These are phyloP conservation scores for Ophiocordyceps sinensis DNA, from an alignment of 2,329 filamentous ascomycete genomes.

Conservation along the genomic window DNA sequence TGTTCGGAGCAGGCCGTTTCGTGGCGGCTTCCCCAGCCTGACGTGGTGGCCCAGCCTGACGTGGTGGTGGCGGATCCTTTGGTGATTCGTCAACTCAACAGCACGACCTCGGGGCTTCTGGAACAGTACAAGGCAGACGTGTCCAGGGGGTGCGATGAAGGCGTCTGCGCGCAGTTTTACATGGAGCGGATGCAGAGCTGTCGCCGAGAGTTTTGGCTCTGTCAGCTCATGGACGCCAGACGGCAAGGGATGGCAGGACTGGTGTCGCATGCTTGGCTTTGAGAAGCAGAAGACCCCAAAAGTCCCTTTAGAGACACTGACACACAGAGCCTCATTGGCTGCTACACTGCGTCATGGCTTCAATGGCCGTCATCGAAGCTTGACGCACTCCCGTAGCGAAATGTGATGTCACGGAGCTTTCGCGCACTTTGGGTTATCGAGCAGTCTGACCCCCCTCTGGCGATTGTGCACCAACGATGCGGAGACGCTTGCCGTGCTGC, in stretches of 20 bases:
- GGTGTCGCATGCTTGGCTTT: no score
- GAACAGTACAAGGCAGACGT: slow-evolving; percentile 19
- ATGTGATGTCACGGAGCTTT: no score
- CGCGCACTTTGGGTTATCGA: no score
- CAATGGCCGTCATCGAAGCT: no score
- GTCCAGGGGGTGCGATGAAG: slow-evolving; percentile 7
- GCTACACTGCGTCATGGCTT: no score
- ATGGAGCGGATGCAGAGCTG: slow-evolving; percentile 10
- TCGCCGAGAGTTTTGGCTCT: slow-evolving; percentile 17
- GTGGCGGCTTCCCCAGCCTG: neutral
- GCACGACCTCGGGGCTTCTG: slow-evolving; percentile 12
- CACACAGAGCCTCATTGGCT: no score
- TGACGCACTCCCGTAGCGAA: no score
- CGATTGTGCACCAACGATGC: no score
- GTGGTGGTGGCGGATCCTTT: slow-evolving; percentile 12
- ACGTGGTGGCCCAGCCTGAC: slow-evolving; percentile 7
- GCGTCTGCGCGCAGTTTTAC: slow-evolving; percentile 15
- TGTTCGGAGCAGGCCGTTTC: neutral
- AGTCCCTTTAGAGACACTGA: no score
- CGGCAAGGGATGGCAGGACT: neutral
- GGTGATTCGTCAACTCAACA: slow-evolving; percentile 11
- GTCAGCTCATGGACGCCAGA: slow-evolving; percentile 5
- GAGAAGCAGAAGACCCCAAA: no score
- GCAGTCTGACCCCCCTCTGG: no score
- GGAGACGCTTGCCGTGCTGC: no score